Evolutionary conservation across 106 monocot genomes (phyloP), one percentile per base, ranked within the genome.

Genomic region (Gastrodia elata): DNA sequence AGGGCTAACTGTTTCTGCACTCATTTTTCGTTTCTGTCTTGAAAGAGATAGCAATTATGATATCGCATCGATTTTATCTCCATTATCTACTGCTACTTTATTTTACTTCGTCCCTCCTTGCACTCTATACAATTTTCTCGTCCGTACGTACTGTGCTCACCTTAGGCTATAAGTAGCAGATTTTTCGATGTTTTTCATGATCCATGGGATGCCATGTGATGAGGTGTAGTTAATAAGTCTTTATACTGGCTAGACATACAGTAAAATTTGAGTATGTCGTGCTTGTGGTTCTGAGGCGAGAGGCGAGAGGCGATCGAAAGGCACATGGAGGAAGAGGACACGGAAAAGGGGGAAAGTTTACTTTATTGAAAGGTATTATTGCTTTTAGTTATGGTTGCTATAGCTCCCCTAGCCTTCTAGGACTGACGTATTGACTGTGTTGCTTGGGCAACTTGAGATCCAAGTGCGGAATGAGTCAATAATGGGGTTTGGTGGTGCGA

Each of bases 321-420:
- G 9, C 36, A 15, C 34, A 18, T 18, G 37, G 67, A 37, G 67
- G 67, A 67, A 67, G 67, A 67, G 5, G 67, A 67, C 67, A 37
- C 15, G 67, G 67, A 67, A 67, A 67, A 67, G 36, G 37, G 37
- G 67, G 37, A 37, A 35, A 67, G 67, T 4, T 36, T 67, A n/a
- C 36, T 67, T 37, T 67, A 30, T 61, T 61, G 61, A 61, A 61
- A 28, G 61, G 61, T 61, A 13, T 61, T 61, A 13, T 61, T 61
- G 52, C 30, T 28, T 61, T 61, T 61, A 30, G 26, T 61, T 61
- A 28, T 61, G 37, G 67, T 36, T 61, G 61, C 8, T 61, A 37
- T 34, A 67, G 26, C 26, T 64, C 18, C 28, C 37, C 37, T 65
- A 65, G 36, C 18, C 26, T 38, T 14, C 27, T 67, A 67, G 67